Evolutionary conservation across 345 rosid species (phyloP).

Genomic region (Linum lewisii): DNA sequence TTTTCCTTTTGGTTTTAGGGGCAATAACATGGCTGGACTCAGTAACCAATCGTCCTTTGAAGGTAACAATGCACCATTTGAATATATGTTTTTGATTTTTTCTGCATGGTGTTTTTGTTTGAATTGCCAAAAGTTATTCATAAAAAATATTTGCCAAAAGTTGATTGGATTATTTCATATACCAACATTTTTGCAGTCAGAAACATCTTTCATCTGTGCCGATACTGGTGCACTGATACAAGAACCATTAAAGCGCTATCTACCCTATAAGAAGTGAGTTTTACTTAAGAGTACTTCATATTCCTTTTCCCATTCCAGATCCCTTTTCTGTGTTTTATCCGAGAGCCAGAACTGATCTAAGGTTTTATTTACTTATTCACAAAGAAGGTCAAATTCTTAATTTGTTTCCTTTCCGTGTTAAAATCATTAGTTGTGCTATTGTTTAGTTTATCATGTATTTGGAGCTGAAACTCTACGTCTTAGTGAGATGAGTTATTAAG

Average conservation of each 20-base stretch:
- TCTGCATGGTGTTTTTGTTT: too few relatives aligned
- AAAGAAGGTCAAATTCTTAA: too few relatives aligned
- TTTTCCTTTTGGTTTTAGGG: conserved; percentile 28
- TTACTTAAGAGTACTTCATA: not conserved
- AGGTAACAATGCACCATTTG: conserved; percentile 34
- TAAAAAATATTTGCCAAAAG: not conserved
- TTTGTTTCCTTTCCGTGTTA: too few relatives aligned
- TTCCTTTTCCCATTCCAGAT: not conserved
- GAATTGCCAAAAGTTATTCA: too few relatives aligned
- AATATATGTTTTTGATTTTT: not conserved
- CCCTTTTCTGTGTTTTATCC: too few relatives aligned
- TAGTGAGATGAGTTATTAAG: too few relatives aligned
- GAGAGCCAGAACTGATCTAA: too few relatives aligned
- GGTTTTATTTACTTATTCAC: too few relatives aligned
- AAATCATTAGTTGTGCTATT: too few relatives aligned
- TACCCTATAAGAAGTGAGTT: conserved; percentile 58
- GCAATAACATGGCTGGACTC: conserved; percentile 90
- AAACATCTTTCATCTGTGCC: conserved; percentile 78
- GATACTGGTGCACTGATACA: conserved; percentile 89
- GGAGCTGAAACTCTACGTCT: too few relatives aligned
- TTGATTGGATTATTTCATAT: not conserved
- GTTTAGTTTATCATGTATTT: too few relatives aligned
- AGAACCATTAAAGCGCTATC: conserved; percentile 51
- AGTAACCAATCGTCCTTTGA: conserved; percentile 74
- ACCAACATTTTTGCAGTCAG: conserved; percentile 42